Percentiles rank a stretch among this genome's conserved stretches.
Evolutionary conservation across 768 basidiomycete genomes (phyloP).

Genomic region (Mycena polygramma): DNA sequence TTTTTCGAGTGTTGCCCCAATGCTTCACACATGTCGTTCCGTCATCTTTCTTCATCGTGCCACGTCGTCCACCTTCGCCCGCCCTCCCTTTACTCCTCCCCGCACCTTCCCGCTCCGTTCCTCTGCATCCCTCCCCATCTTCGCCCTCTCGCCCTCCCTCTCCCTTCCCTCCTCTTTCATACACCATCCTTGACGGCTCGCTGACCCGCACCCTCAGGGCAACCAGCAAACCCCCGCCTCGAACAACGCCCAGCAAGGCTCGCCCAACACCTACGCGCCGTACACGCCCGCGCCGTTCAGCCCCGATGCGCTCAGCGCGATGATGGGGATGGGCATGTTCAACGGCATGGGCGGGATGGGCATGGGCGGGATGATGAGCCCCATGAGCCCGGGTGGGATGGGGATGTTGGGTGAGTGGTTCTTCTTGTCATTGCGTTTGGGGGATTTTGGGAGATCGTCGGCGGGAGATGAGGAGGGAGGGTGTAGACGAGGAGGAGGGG

Average conservation of each 20-base stretch:
- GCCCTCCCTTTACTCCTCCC: no score
- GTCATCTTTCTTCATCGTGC: no score
- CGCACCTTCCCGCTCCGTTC: background rate
- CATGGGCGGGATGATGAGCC: slow-evolving; percentile 42
- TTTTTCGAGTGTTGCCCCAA: no score
- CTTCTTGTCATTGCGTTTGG: background rate
- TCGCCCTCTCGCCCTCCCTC: background rate
- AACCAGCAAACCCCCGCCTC: background rate
- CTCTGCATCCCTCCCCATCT: no score
- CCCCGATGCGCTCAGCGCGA: slow-evolving; percentile 59
- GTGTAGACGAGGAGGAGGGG: background rate
- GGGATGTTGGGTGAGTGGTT: slow-evolving; percentile 45
- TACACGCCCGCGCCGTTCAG: slow-evolving; percentile 56
- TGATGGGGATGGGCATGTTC: slow-evolving; percentile 52
- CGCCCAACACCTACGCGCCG: slow-evolving; percentile 16
- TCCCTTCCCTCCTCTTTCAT: background rate
- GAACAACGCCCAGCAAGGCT: slow-evolving; percentile 4
- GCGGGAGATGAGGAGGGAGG: background rate
- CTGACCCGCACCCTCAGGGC: background rate
- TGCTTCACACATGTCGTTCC: no score
- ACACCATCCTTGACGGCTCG: no score
- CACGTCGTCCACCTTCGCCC: no score
- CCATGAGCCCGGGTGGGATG: slow-evolving; percentile 45
- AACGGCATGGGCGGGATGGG: slow-evolving; percentile 42
- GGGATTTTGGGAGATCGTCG: background rate